Conservation (phyloP, 345 rosid genomes). For the Gossypioides kirkii region DNA sequence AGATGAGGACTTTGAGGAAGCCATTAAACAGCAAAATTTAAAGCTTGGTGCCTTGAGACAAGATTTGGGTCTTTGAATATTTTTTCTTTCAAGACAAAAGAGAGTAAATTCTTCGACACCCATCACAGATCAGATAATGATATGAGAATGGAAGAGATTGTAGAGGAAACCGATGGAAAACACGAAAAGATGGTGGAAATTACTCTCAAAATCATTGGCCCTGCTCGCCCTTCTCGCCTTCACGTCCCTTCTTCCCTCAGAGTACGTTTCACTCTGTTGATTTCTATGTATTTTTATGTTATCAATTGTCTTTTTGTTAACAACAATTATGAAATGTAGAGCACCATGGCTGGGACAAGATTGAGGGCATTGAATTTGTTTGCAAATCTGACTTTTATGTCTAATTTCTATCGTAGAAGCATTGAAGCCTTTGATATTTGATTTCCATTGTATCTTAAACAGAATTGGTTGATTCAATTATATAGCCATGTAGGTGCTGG, state of each 20-base stretch:
- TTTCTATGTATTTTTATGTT: slow-evolving; percentile 5
- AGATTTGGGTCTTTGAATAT: background rate
- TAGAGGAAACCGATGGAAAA: slow-evolving; percentile 25
- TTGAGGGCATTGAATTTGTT: background rate
- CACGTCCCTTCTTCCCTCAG: slow-evolving; percentile 47
- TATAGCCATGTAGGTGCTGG: background rate
- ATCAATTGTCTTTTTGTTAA: background rate
- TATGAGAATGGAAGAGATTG: slow-evolving; percentile 26
- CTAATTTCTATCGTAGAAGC: background rate
- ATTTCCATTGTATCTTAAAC: background rate
- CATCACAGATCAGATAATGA: slow-evolving; percentile 9
- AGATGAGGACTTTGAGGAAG: background rate
- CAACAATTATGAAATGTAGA: background rate
- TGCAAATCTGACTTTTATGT: background rate
- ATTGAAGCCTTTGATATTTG: background rate
- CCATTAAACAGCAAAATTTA: background rate
- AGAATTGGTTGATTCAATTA: background rate
- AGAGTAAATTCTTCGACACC: background rate
- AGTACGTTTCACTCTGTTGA: slow-evolving; percentile 23
- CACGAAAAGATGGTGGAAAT: slow-evolving; percentile 40
- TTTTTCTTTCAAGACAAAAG: background rate
- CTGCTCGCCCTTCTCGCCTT: slow-evolving; percentile 62
- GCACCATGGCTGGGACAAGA: background rate
- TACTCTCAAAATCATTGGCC: slow-evolving; percentile 66
- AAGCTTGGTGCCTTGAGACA: background rate